Base-by-base conservation (phyloP, 192 early-diverging fungal species). In the Oehlia diaphana region DNA sequence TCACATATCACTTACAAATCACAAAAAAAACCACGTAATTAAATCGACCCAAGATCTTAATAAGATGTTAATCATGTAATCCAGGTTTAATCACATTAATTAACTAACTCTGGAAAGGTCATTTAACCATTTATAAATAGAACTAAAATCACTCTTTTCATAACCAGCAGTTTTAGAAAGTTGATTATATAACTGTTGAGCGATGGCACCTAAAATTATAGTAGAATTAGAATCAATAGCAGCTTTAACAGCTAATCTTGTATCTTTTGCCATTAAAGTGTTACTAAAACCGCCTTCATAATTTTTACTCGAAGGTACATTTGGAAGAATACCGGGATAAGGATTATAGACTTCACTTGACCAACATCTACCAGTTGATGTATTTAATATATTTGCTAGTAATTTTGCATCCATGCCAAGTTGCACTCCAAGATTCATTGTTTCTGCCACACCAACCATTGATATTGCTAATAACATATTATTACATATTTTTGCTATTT, bases 401-500 rank as follows among this genome's bases (percentile, higher is more conserved):
- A 97, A 86, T 16, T 88, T 87, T 9, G 97, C 92, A 79, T 97
- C 95, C 85, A 99, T 93, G 31, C 96, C 96, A 70, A 96, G 86
- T 63, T 91, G 84, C 23, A 92, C 85, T 26, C 97, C 97, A 12
- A 99, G 90, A 80, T 94, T 94, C 92, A 99, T 94, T 9, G 97
- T 90, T 87, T 99, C 97, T 1, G 93, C 88, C 0, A 93, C 92
- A 26, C 93, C 97, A 47, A 97, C 89, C 97, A 99, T 99, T 26
- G 92, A 92, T 79, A 96, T 94, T 12, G 94, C 97, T 33, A 99
- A 87, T 42, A 99, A 82, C 92, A 98, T 94, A 83, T 99, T 99
- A 88, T 99, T 99, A 88, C 95, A 96, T 66, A 99, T 96, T 83
- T 99, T 99, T 70, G 95, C 96, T 0, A 94, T 93, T 79, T 96